Percentiles rank a stretch among this genome's conserved stretches.
Evolutionary conservation across 805 yeast genomes (phyloP).

Genomic region (Ogataea philodendri): DNA sequence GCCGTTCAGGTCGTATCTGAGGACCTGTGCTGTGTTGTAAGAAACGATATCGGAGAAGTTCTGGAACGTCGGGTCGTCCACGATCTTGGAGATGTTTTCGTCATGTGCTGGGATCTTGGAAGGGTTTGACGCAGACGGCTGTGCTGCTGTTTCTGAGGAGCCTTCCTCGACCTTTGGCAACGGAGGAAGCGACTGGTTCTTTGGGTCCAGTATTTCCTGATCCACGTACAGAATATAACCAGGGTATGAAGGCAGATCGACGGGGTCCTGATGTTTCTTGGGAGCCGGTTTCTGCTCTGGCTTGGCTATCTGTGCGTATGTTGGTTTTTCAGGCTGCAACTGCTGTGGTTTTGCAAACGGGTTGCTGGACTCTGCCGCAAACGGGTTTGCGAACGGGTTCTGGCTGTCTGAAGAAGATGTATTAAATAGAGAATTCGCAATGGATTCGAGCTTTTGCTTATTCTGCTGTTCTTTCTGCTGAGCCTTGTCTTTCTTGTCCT

Average conservation of each 20-base stretch:
- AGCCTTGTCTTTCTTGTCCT: slow-evolving; percentile 41
- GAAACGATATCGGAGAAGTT: slow-evolving; percentile 72
- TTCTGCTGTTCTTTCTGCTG: slow-evolving; percentile 42
- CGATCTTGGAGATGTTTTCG: slow-evolving; percentile 49
- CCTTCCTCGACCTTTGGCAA: slow-evolving; percentile 38
- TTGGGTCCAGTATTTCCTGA: slow-evolving; percentile 57
- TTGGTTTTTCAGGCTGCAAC: slow-evolving; percentile 9
- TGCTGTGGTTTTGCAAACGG: slow-evolving; percentile 12
- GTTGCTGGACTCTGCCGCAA: slow-evolving; percentile 16
- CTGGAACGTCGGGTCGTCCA: slow-evolving; percentile 78
- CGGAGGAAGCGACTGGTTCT: slow-evolving; percentile 40
- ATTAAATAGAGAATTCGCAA: slow-evolving; percentile 44
- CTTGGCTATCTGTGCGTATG: slow-evolving; percentile 23
- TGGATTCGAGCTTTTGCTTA: slow-evolving; percentile 39
- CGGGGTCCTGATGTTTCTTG: slow-evolving; percentile 6
- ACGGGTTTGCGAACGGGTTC: slow-evolving; percentile 31
- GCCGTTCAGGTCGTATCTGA: slow-evolving; percentile 82
- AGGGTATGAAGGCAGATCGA: slow-evolving; percentile 50
- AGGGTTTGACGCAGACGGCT: slow-evolving; percentile 17
- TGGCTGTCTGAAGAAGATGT: slow-evolving; percentile 7
- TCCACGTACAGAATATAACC: slow-evolving; percentile 73
- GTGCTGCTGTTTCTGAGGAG: slow-evolving; percentile 4
- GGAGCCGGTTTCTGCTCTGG: slow-evolving; percentile 9
- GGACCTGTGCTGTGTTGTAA: slow-evolving; percentile 81
- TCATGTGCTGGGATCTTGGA: slow-evolving; percentile 38